Evolutionary conservation across 495 filamentous ascomycete genomes (phyloP), one percentile per base, ranked within the genome.

Genomic region (Xylaria flabelliformis): DNA sequence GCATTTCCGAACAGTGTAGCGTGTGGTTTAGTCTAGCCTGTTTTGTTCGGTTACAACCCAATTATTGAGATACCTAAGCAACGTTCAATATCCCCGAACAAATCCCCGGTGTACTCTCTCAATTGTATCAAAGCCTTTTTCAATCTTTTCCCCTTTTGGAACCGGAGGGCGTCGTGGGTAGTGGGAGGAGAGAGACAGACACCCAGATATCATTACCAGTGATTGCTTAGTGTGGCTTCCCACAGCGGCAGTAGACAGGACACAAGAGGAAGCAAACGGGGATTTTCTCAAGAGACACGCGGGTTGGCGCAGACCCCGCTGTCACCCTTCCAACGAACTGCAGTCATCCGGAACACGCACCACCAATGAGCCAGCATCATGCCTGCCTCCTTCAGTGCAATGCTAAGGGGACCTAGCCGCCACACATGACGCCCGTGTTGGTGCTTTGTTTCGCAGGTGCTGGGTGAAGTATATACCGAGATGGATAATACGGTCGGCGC

Each of bases 271-370:
- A 72, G 64, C 64, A 74, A 75, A 73, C 75, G 75, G 77, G 73
- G 76, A 70, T 74, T 72, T 50, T 73, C 75, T 73, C 64, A 74
- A 70, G 36, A 66, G 62, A 61, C 42, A 61, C 21, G n/a, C 36
- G 77, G 77, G 29, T 74, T 72, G 67, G 63, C 75, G 74, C 77
- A 79, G 74, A 70, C 74, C 74, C 76, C 74, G 73, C 77, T 77
- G 75, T 77, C 74, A 79, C 74, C 77, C 70, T 73, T 77, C 69
- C 73, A 77, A 72, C 72, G 41, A 64, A 72, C 72, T 79, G 77
- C 73, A 72, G 51, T 51, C 55, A 72, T 56, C 70, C 70, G 70
- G 51, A 59, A 66, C 62, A 19, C 42, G 50, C 70, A 66, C 69
- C 6, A 72, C 70, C 70, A 71, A 64, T 64, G 26, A 34, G 29